Evolutionary conservation across 2,329 filamentous ascomycete genomes (phyloP).

Genomic region (Chrysoporthe puriensis): DNA sequence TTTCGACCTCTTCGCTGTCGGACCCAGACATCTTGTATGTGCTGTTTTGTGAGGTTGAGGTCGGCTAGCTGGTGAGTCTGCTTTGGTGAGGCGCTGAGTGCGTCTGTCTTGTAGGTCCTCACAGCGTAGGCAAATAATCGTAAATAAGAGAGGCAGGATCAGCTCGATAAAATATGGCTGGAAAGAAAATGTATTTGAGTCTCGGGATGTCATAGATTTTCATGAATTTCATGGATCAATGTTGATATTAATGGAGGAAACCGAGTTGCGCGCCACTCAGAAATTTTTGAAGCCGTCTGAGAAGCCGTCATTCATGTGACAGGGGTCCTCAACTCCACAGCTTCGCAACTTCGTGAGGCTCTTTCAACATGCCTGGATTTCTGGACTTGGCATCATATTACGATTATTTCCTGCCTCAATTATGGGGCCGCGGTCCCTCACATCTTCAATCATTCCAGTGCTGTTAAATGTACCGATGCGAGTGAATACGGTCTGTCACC

Average conservation of each 20-base stretch:
- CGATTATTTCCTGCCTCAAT: no score
- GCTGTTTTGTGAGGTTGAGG: background rate
- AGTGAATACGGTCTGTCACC: no score
- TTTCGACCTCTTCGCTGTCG: conserved; percentile 42
- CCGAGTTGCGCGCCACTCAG: background rate
- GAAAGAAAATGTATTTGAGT: background rate
- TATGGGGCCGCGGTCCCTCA: no score
- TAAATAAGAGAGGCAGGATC: background rate
- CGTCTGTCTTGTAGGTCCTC: background rate
- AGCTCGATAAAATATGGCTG: background rate
- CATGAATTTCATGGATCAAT: background rate
- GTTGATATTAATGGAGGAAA: background rate
- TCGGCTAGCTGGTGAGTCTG: background rate
- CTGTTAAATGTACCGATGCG: background rate
- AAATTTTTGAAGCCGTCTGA: background rate
- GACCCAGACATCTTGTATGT: conserved; percentile 11
- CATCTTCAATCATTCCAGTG: background rate
- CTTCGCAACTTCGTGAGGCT: background rate
- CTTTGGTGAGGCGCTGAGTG: background rate
- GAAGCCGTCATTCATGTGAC: background rate
- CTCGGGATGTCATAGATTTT: no score
- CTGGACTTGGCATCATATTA: no score
- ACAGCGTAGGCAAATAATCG: background rate
- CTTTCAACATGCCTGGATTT: background rate
- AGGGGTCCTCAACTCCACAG: conserved; percentile 3